Conservation (phyloP, 495 filamentous ascomycete genomes). For the Apiosordaria backusii region DNA sequence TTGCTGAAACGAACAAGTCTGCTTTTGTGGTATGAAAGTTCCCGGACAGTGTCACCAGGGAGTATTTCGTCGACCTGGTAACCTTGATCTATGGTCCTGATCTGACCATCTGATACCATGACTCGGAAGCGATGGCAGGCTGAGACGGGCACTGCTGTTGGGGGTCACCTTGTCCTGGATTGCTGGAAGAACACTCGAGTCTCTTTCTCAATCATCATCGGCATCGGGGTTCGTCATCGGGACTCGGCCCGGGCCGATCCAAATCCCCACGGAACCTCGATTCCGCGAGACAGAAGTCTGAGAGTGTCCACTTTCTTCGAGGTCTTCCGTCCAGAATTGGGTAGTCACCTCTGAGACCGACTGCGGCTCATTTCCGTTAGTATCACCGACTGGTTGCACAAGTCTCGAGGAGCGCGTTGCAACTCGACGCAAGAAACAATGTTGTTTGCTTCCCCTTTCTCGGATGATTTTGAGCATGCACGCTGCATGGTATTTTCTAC, state of each 20-base stretch:
- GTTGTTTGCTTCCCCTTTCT: not conserved
- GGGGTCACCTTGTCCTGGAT: not conserved
- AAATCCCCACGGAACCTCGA: not conserved
- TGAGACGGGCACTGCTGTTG: not conserved
- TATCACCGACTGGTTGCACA: not conserved
- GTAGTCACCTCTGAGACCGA: not conserved
- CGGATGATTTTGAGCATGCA: not conserved
- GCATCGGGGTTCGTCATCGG: not conserved
- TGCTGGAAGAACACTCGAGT: not conserved
- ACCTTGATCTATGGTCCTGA: not conserved
- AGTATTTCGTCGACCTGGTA: not conserved
- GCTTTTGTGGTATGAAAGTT: not conserved
- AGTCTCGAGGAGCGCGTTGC: not conserved
- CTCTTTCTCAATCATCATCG: not conserved
- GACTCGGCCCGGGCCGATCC: not conserved
- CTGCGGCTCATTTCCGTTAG: not conserved
- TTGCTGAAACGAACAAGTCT: slow-evolving; percentile 6
- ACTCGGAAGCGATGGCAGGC: not conserved
- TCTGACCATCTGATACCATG: not conserved
- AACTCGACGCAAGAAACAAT: not conserved
- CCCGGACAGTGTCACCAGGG: slow-evolving; percentile 1
- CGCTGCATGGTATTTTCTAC: not conserved
- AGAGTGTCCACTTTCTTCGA: not conserved
- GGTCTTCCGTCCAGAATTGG: not conserved
- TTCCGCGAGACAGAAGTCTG: not conserved